Evolutionary conservation across 176 grass and related monocot genomes (phyloP).

Genomic region (Oryza australiensis): DNA sequence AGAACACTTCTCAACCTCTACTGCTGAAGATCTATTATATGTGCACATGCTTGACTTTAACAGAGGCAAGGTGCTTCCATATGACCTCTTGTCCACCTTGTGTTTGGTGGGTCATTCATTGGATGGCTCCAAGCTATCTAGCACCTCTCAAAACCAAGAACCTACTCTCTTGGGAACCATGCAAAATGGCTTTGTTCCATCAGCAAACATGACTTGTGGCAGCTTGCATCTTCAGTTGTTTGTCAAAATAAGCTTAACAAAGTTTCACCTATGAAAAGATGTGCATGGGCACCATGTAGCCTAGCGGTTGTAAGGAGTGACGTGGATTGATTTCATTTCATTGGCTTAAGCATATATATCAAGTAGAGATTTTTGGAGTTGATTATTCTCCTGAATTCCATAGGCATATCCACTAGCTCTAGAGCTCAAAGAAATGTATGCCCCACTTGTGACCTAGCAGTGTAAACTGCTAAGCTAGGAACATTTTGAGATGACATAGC

Average conservation of each 20-base stretch:
- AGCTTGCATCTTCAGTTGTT: neutral
- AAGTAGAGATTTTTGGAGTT: neutral
- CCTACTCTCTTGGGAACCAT: conserved; percentile 7
- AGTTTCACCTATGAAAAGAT: neutral
- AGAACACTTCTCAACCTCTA: conserved; percentile 1
- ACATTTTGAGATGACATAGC: neutral
- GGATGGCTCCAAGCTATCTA: neutral
- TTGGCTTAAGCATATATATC: neutral
- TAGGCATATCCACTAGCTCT: conserved; percentile 38
- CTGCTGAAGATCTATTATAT: conserved; percentile 19
- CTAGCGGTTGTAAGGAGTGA: neutral
- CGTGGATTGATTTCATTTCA: neutral
- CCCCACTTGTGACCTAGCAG: neutral
- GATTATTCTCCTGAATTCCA: neutral
- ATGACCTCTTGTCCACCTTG: conserved; percentile 23
- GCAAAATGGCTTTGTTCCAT: conserved; percentile 22
- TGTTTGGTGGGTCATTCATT: conserved; percentile 11
- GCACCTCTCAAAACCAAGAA: neutral
- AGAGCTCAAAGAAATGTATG: conserved; percentile 7
- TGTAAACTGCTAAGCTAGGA: conserved; percentile 1
- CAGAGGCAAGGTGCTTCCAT: neutral
- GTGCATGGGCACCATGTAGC: neutral
- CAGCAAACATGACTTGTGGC: conserved; percentile 2
- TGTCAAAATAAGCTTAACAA: conserved; percentile 3
- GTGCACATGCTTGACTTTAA: conserved; percentile 11